phyloP scores from a whole-genome alignment of 164 flowering plant species.

The Cinnamomum chago region DNA sequence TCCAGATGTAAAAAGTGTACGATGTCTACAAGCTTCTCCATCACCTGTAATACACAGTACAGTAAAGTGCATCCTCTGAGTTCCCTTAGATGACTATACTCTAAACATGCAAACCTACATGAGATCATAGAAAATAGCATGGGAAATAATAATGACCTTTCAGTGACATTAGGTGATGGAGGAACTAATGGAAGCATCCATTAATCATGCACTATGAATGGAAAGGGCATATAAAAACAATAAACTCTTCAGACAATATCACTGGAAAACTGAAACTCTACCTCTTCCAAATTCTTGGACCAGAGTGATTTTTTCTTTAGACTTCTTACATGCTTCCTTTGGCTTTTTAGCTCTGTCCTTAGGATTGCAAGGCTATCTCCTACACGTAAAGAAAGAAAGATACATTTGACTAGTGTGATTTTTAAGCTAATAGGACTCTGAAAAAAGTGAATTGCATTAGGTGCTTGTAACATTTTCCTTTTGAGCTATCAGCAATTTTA shows the following conservation, averaged over 20 bases:
- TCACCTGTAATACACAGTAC: slow-evolving; percentile 47
- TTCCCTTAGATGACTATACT: not conserved
- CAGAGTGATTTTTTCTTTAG: slow-evolving; percentile 94
- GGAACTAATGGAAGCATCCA: not conserved
- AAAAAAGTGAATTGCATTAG: too few relatives aligned
- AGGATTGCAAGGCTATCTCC: slow-evolving; percentile 86
- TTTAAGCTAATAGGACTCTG: too few relatives aligned
- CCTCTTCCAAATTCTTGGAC: slow-evolving; percentile 98
- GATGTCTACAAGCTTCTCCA: slow-evolving; percentile 93
- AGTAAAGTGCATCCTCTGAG: not conserved
- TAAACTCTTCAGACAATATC: not conserved
- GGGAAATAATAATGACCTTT: too few relatives aligned
- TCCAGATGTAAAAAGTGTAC: slow-evolving; percentile 79
- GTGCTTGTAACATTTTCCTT: too few relatives aligned
- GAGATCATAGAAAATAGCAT: not conserved
- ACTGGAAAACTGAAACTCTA: slow-evolving; percentile 15
- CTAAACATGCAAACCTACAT: not conserved
- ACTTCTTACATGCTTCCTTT: slow-evolving; percentile 79
- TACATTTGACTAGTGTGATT: too few relatives aligned
- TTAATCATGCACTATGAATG: not conserved
- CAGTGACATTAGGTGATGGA: too few relatives aligned
- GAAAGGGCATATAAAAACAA: not conserved
- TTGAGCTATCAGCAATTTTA: too few relatives aligned
- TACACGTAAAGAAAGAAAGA: slow-evolving; percentile 15
- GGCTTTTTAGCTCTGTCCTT: slow-evolving; percentile 81